Evolutionary conservation across 2,329 filamentous ascomycete species (phyloP).

Genomic region (Stagonosporopsis cucurbitacearum): DNA sequence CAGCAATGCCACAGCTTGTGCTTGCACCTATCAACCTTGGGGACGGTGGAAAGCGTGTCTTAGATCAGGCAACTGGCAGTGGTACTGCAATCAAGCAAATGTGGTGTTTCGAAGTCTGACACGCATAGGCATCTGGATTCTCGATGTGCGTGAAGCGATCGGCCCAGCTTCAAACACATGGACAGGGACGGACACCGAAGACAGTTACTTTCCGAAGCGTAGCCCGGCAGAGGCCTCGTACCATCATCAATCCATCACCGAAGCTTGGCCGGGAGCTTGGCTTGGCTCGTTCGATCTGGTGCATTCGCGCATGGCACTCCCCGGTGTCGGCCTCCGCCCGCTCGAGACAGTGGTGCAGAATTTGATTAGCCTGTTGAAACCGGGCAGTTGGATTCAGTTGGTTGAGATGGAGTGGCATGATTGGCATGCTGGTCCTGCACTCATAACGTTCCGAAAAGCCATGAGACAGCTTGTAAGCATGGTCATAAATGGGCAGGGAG

Average conservation of each 20-base stretch:
- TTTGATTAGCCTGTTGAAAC: conserved; percentile 21
- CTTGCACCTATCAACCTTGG: not conserved
- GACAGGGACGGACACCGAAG: not conserved
- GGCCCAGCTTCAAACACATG: not conserved
- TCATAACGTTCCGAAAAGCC: conserved; percentile 6
- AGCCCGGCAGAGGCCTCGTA: not conserved
- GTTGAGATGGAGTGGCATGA: conserved; percentile 21
- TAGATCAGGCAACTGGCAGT: not conserved
- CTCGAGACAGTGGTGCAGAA: conserved; percentile 16
- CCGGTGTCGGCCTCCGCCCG: conserved; percentile 14
- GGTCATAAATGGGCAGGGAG: conserved; percentile 21
- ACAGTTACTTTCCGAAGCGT: not conserved
- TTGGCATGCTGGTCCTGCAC: conserved; percentile 17
- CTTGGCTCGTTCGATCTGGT: conserved; percentile 21
- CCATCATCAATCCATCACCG: conserved; percentile 18
- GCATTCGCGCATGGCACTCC: conserved; percentile 23
- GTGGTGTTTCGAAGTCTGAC: not conserved
- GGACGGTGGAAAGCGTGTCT: not conserved
- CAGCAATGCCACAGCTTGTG: conserved; percentile 3
- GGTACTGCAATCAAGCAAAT: not conserved
- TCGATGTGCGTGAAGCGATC: not conserved
- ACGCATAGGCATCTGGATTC: not conserved
- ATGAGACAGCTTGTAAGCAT: conserved; percentile 15
- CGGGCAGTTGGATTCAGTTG: conserved; percentile 24
- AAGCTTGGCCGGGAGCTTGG: conserved; percentile 19